Base-by-base conservation (phyloP, 1,284 basidiomycete species). In the Athelia psychrophila region DNA sequence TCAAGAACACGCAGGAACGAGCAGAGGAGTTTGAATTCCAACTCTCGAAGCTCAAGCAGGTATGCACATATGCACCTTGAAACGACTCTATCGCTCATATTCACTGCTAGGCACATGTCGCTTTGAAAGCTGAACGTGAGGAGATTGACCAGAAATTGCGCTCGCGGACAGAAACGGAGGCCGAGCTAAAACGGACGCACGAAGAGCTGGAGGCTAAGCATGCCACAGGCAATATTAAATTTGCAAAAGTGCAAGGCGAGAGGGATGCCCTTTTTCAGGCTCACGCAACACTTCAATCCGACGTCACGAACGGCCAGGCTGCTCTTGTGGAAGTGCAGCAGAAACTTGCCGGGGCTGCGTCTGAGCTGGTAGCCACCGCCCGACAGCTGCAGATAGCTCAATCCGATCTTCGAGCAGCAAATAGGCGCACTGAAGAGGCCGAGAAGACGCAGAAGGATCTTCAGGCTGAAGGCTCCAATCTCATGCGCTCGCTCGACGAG, bases 11-110 rank as follows among this genome's bases (percentile, higher is more conserved):
- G 25, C 87, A 90, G 58, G 82, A 91, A 62, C 85, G 84, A 52
- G 86, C 86, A 2, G 88, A 89, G 54, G 88, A 91, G 61, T 76
- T 91, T 3, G 88, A 91, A 58, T 87, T 89, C 58, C 87, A 88
- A 60, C 70, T 92, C 16, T 83, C 85, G 18, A 89, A 87, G 63
- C 67, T 87, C 40, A 87, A 85, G 59, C 88, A 91, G 79, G 89
- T 85, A 58, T 49, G 30, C 15, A 54, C 46, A n/a, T 27, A 25
- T 38, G 35, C 30, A 25, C 12, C 18, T 42, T 16, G 38, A 25
- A 44, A 18, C 47, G 12, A 3, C 45, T 23, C 27, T 27, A 10
- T 22, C 51, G 50, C 58, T 33, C 58, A 47, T 38, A 33, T 13
- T 27, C 44, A 38, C 45, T 22, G 54, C 24, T 52, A 92, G 89